Base-by-base conservation (phyloP, 495 filamentous ascomycete species). In the Aspergillus cavernicola region DNA sequence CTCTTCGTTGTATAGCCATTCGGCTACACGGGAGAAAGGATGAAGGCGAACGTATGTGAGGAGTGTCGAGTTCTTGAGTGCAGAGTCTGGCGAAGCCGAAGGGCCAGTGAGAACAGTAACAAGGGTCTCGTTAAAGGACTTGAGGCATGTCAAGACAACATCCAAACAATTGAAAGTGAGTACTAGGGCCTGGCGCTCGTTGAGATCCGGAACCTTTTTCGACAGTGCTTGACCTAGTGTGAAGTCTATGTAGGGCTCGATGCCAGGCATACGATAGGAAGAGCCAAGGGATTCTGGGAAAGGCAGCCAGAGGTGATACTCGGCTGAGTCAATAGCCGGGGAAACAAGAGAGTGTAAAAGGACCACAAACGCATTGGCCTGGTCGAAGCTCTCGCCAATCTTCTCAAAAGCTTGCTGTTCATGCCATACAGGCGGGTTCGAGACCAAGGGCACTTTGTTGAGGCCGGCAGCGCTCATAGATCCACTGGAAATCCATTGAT, bases 1-100 rank as follows among this genome's bases (percentile, higher is more conserved):
- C 56, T 88, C 89, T 57, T 93, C 89, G 59, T 95, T 96, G 64
- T 95, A 96, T 66, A 97, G 78, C 89, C 95, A 97, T 66, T 97
- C 95, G 83, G 96, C 93, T 19, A 91, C 88, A 32, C 93, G 82
- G 16, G 87, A 83, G 59, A 96, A 97, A 8, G 93, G 90, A 70
- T 99, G 93, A 20, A 96, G 77, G 6, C 84, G 80, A 50, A 90
- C 80, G 59, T 99, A 99, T 13, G 76, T 76, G 40, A 81, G 76
- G 22, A 97, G 69, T 16, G 84, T 85, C 3, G 84, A 85, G 26
- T 87, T 73, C 37, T 82, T 77, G 53, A 92, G 85, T 6, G 84
- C 81, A 13, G 77, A 60, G 67, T 97, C 92, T 6, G 95, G 82
- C 20, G 79, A 65, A 9, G 91, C 68, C 47, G 81, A 85, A 2